These are phyloP conservation scores for Talaromyces proteolyticus DNA, from an alignment of 495 filamentous ascomycete species.

Conservation along the genomic window DNA sequence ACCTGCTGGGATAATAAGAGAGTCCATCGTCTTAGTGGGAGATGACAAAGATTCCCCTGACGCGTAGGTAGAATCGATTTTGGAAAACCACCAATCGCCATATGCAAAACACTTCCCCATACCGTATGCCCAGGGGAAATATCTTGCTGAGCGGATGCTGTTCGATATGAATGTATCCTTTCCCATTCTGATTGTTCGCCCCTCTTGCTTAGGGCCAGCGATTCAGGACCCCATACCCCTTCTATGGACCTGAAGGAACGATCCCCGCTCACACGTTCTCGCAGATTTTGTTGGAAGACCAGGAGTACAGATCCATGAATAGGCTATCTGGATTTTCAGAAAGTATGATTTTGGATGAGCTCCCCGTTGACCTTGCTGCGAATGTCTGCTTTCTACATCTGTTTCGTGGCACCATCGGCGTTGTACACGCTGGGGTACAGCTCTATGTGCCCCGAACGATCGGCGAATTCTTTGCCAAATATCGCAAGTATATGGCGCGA, in stretches of 20 bases:
- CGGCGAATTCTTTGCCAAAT: too few species aligned
- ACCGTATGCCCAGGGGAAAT: slow-evolving; percentile 32
- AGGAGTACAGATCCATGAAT: slow-evolving; percentile 17
- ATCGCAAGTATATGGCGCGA: too few species aligned
- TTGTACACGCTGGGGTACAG: slow-evolving; percentile 18
- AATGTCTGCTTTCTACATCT: slow-evolving; percentile 21
- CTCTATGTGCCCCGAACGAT: too few species aligned
- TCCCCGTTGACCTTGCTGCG: slow-evolving; percentile 27
- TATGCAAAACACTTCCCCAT: slow-evolving; percentile 22
- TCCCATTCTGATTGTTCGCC: slow-evolving; percentile 30
- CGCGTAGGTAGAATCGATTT: slow-evolving; percentile 24
- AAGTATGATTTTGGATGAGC: slow-evolving; percentile 26
- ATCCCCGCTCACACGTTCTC: slow-evolving; percentile 30
- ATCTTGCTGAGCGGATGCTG: slow-evolving; percentile 32
- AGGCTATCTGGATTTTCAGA: slow-evolving; percentile 7
- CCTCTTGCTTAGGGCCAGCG: slow-evolving; percentile 35
- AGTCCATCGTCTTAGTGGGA: slow-evolving; percentile 19
- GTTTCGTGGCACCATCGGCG: slow-evolving; percentile 14
- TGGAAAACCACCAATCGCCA: slow-evolving; percentile 13
- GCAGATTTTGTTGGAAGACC: slow-evolving; percentile 21
- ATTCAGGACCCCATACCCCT: slow-evolving; percentile 28
- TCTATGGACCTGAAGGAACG: slow-evolving; percentile 29
- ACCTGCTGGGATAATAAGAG: slow-evolving; percentile 29
- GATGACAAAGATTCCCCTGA: slow-evolving; percentile 19
- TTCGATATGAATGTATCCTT: slow-evolving; percentile 16